Conservation (phyloP, 306 rosid genomes). For the Sindora glabra region DNA sequence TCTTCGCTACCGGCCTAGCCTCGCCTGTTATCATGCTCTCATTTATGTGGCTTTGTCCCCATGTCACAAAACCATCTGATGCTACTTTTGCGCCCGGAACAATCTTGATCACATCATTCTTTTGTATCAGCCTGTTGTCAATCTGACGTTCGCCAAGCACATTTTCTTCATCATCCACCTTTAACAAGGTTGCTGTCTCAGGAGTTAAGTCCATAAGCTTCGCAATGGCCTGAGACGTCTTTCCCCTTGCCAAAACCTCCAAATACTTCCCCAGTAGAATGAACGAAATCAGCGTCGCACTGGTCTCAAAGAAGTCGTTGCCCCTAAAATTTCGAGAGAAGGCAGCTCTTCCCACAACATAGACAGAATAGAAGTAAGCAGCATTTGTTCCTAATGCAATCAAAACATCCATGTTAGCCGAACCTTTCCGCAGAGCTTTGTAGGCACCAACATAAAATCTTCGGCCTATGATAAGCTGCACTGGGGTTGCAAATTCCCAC, state of each 20-base stretch:
- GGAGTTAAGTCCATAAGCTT: constrained; percentile 82
- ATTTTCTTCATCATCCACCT: constrained; percentile 38
- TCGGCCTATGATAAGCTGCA: constrained; percentile 64
- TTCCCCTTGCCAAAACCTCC: constrained; percentile 79
- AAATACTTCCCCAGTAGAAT: constrained; percentile 76
- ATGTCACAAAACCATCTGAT: constrained; percentile 55
- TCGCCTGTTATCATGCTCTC: constrained; percentile 95
- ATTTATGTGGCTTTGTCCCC: constrained; percentile 77
- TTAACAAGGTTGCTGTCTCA: constrained; percentile 47
- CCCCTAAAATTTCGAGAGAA: constrained; percentile 46
- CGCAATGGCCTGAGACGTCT: constrained; percentile 77
- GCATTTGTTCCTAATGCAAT: constrained; percentile 82
- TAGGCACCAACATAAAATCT: constrained; percentile 68
- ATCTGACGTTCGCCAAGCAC: constrained; percentile 44
- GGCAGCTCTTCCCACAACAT: constrained; percentile 53
- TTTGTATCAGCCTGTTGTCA: constrained; percentile 57
- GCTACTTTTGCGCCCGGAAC: constrained; percentile 73
- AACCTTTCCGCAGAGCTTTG: constrained; percentile 56
- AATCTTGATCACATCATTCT: constrained; percentile 59
- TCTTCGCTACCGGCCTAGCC: constrained; percentile 50
- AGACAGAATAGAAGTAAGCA: constrained; percentile 80
- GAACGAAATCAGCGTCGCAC: constrained; percentile 72
- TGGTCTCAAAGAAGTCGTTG: constrained; percentile 78
- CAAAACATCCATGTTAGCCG: constrained; percentile 80
- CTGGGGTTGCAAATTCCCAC: constrained; percentile 64